Evolutionary conservation across 768 basidiomycete species (phyloP).

Genomic region (Pisolithus marmoratus): DNA sequence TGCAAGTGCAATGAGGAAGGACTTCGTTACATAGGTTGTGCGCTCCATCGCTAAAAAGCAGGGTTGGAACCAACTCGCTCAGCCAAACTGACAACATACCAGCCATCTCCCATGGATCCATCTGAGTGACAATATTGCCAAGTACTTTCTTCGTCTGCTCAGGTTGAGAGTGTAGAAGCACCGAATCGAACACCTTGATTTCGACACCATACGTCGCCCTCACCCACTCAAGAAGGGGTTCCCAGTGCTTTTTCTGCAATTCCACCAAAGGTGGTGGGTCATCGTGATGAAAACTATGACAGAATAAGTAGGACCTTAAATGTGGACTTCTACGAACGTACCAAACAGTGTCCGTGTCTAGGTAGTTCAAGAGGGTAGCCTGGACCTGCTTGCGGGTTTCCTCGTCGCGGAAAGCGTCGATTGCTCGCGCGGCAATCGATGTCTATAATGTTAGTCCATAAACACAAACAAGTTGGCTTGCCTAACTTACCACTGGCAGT

Average conservation of each 20-base stretch:
- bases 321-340: conserved; percentile 24
- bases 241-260: conserved; percentile 83
- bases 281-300: conserved; percentile 72
- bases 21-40: conserved; percentile 84
- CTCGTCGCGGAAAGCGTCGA: conserved; percentile 67
- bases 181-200: conserved; percentile 62
- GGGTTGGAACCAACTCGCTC: neutral
- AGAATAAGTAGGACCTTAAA: conserved; percentile 1
- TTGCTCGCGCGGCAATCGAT: conserved; percentile 81
- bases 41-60: conserved; percentile 75
- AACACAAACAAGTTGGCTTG: neutral
- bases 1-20: conserved; percentile 82
- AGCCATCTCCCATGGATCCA: conserved; percentile 85
- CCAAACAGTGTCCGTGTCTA: conserved; percentile 96
- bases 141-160: conserved; percentile 61
- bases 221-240: conserved; percentile 80
- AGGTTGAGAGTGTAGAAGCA: conserved; percentile 68
- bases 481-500: conserved; percentile 70
- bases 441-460: conserved; percentile 50
- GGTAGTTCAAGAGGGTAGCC: conserved; percentile 67
- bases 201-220: conserved; percentile 59
- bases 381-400: conserved; percentile 56
- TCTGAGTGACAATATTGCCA: conserved; percentile 45
- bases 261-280: conserved; percentile 68
- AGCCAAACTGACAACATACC: conserved; percentile 43